Base-by-base conservation (phyloP, 2,329 filamentous ascomycete species). In the Macrophomina tecta region DNA sequence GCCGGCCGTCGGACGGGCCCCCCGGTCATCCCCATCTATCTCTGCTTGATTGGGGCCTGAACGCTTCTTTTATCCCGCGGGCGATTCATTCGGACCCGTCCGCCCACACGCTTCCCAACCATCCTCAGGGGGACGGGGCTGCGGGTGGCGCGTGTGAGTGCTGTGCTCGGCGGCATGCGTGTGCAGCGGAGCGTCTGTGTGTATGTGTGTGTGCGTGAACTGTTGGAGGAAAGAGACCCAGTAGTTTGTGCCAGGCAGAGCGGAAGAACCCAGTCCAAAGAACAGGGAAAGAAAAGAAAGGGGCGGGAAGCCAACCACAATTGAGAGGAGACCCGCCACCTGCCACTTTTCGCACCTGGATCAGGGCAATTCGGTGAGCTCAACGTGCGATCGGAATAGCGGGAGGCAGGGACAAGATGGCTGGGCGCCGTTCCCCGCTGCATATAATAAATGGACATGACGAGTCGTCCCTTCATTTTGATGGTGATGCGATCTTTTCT, bases 381-480 rank as follows among this genome's bases (percentile, higher is more conserved):
- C 36, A 38, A n/a, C 42, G 38, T 40, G 7, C 12, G 12, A 45
- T 14, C 42, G 16, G 18, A 49, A 18, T 5, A 9, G 5, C n/a
- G 7, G 7, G 16, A 14, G 16, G 42, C 12, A 45, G 16, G 7
- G 4, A n/a, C 16, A 45, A 5, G 28, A 48, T 46, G 40, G 18
- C 36, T 58, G 36, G 53, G 53, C 38, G 38, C 53, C 58, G 28
- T 11, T 48, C 14, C 40, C 45, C 42, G 32, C 58, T 28, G 40
- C 58, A 62, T 49, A 38, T 38, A 62, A 49, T 62, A 62, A 14
- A 49, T 49, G 30, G n/a, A 49, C 45, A 62, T 48, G 42, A 38
- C 58, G 45, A 49, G 42, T 62, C 42, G 45, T 23, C 58, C 58
- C 42, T 62, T 49, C 56, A 61, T 48, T 62, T 38, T 48, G 58